phyloP scores from a whole-genome alignment of 2,329 filamentous ascomycete genomes.

The Bisporella sp. region DNA sequence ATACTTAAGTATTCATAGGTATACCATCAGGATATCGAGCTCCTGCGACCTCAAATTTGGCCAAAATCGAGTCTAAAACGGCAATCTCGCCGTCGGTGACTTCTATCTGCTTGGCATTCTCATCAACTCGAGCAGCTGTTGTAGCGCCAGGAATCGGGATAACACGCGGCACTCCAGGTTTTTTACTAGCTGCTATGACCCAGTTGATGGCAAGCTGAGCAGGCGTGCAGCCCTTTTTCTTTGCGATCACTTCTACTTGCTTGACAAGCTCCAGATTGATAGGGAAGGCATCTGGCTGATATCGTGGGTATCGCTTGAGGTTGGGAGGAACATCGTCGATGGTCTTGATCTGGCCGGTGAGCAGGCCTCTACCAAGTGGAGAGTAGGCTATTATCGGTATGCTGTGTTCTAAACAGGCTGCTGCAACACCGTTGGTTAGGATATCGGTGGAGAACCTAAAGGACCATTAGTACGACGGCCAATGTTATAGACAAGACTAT shows the following conservation, averaged over 20 bases:
- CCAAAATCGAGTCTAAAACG: conserved; percentile 44
- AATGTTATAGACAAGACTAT: too few species aligned
- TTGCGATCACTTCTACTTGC: conserved; percentile 50
- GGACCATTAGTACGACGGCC: too few species aligned
- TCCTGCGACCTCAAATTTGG: conserved; percentile 41
- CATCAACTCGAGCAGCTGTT: conserved; percentile 46
- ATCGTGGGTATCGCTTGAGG: conserved; percentile 56
- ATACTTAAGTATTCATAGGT: too few species aligned
- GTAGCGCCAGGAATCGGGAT: conserved; percentile 63
- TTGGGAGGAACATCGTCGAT: conserved; percentile 47
- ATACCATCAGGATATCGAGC: conserved; percentile 33
- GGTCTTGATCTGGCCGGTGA: conserved; percentile 45
- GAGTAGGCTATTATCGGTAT: conserved; percentile 70
- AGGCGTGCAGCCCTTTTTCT: conserved; percentile 51
- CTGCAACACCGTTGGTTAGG: conserved; percentile 31
- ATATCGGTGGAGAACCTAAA: conserved; percentile 28
- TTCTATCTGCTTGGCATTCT: conserved; percentile 48
- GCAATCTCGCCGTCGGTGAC: conserved; percentile 43
- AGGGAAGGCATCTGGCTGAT: conserved; percentile 54
- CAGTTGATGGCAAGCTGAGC: conserved; percentile 63
- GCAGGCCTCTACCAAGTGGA: conserved; percentile 57
- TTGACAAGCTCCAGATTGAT: conserved; percentile 57
- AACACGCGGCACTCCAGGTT: conserved; percentile 32
- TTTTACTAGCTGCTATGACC: conserved; percentile 20
- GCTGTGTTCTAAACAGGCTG: conserved; percentile 50